phyloP scores from a whole-genome alignment of 768 basidiomycete species.

The Phanerodontia chrysosporium region DNA sequence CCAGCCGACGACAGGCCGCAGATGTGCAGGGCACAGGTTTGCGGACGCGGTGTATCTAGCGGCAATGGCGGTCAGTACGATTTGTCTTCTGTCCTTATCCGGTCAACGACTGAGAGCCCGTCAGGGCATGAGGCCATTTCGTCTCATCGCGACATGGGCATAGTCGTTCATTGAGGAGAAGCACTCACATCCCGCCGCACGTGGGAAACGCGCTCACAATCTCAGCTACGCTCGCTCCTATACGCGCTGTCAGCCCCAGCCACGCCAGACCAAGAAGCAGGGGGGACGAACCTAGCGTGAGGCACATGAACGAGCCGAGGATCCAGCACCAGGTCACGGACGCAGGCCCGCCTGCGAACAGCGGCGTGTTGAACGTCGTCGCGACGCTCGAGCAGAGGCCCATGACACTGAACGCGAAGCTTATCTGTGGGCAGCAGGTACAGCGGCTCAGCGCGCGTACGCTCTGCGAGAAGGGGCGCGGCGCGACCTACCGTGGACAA shows the following conservation, averaged over 20 bases:
- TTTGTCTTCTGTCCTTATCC: not conserved
- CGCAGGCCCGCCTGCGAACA: constrained; percentile 64
- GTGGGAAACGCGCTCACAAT: constrained; percentile 74
- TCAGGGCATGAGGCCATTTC: not conserved
- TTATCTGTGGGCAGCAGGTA: constrained; percentile 51
- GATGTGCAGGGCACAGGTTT: constrained; percentile 55
- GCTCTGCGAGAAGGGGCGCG: not conserved
- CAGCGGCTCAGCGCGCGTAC: not conserved
- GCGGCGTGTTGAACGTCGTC: constrained; percentile 73
- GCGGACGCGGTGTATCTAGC: constrained; percentile 72
- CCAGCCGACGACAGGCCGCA: constrained; percentile 72
- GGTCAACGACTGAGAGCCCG: not conserved
- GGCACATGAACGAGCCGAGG: constrained; percentile 65
- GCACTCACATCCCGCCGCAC: constrained; percentile 60
- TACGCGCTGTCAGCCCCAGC: too few relatives aligned
- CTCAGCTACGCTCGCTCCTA: constrained; percentile 64
- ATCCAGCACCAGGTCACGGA: constrained; percentile 77
- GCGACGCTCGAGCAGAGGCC: constrained; percentile 73
- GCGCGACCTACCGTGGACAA: constrained; percentile 54
- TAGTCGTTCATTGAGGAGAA: not conserved
- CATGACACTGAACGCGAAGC: constrained; percentile 79
- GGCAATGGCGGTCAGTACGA: not conserved
- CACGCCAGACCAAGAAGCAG: not conserved
- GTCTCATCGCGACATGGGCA: not conserved
- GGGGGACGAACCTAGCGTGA: constrained; percentile 46